Conservation (phyloP, 352 stramenopile genomes). For the Pythium aquatile region DNA sequence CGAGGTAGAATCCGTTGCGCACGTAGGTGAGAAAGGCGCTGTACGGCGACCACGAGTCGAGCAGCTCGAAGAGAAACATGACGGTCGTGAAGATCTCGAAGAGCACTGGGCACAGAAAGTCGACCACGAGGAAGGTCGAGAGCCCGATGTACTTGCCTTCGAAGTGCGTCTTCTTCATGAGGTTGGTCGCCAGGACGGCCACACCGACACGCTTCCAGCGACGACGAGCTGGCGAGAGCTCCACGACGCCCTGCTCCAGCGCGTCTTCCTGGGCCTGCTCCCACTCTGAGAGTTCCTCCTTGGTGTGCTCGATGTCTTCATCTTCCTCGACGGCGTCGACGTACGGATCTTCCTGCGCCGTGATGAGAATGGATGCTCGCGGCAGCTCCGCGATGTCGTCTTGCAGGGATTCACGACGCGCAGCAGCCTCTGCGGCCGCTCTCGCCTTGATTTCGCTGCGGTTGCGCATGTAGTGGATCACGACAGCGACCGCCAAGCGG, state of each 20-base stretch:
- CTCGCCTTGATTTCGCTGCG: slow-evolving; percentile 48
- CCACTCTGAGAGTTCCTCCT: slow-evolving; percentile 25
- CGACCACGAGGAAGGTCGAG: slow-evolving; percentile 74
- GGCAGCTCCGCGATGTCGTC: neutral
- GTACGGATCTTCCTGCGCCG: slow-evolving; percentile 56
- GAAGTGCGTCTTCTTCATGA: slow-evolving; percentile 57
- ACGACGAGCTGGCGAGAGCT: slow-evolving; percentile 26
- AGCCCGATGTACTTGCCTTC: slow-evolving; percentile 62
- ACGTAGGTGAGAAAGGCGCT: slow-evolving; percentile 71
- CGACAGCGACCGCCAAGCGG: slow-evolving; percentile 65
- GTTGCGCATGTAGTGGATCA: slow-evolving; percentile 79
- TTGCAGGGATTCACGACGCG: neutral
- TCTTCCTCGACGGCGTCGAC: slow-evolving; percentile 55
- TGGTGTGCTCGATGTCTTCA: slow-evolving; percentile 40
- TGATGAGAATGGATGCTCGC: slow-evolving; percentile 36
- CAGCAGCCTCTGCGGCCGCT: neutral
- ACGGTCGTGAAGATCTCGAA: slow-evolving; percentile 64
- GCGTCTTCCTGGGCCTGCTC: slow-evolving; percentile 2
- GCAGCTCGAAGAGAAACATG: slow-evolving; percentile 49
- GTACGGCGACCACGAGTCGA: slow-evolving; percentile 52
- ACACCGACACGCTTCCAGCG: slow-evolving; percentile 57
- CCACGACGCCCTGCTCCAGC: neutral
- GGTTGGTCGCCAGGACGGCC: slow-evolving; percentile 52
- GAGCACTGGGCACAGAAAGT: slow-evolving; percentile 68
- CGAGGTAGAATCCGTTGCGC: slow-evolving; percentile 62